These are phyloP conservation scores for Juglanconis juglandina DNA, from an alignment of 2,329 filamentous ascomycete species.

Conservation along the genomic window DNA sequence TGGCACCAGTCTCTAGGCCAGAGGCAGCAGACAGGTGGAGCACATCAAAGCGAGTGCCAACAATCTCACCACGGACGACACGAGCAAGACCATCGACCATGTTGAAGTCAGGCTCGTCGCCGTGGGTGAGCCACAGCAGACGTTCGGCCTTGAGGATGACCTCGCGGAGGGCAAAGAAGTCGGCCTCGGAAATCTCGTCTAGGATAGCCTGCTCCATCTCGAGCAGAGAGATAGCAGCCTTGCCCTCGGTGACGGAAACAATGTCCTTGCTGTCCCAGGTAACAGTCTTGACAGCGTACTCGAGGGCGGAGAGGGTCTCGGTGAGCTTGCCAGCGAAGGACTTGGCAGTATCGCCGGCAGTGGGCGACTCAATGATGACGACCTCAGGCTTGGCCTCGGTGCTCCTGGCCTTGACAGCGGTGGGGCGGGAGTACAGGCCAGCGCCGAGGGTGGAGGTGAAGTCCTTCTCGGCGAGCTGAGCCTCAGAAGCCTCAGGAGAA, in stretches of 20 bases:
- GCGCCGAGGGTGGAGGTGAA: constrained; percentile 6
- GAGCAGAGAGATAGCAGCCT: constrained; percentile 9
- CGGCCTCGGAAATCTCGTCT: constrained; percentile 7
- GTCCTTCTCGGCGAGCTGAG: constrained; percentile 5
- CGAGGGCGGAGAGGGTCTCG: constrained; percentile 8
- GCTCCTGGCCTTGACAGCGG: constrained; percentile 5
- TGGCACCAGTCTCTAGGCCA: constrained; percentile 6
- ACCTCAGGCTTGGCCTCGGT: constrained; percentile 8
- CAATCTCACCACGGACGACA: constrained; percentile 8
- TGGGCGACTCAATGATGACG: constrained; percentile 9
- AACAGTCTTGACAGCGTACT: constrained; percentile 8
- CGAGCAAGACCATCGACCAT: constrained; percentile 12
- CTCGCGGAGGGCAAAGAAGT: constrained; percentile 9
- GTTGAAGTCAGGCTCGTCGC: constrained; percentile 13
- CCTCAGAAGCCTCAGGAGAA: neutral
- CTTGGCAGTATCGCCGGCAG: neutral
- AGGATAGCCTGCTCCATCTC: constrained; percentile 12
- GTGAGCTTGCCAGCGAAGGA: constrained; percentile 9
- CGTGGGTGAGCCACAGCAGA: constrained; percentile 12
- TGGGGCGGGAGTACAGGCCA: constrained; percentile 6
- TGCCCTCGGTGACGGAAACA: constrained; percentile 3
- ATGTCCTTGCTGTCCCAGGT: constrained; percentile 7
- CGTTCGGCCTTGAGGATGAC: constrained; percentile 9
- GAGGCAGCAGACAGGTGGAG: constrained; percentile 5
- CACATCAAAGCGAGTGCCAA: constrained; percentile 8